Evolutionary conservation across 345 rosid species (phyloP), one percentile per base, ranked within the genome.

Genomic region (Boechera stricta): DNA sequence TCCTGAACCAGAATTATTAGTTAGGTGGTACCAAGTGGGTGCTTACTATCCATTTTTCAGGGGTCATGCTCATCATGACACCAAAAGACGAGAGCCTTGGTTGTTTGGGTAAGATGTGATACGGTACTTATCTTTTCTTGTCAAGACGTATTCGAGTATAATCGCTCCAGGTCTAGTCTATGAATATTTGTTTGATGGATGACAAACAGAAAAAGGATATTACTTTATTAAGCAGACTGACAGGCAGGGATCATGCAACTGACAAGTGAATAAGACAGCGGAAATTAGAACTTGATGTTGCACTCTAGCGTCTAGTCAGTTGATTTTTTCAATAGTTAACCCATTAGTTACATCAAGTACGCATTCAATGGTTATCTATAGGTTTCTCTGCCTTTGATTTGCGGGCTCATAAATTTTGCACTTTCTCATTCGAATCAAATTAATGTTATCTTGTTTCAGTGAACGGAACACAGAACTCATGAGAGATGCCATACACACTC

Each of bases 11-110:
- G 93, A 93, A 84, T 80, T 96, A 64, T 79, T 96, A 56, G 94
- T 96, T 73, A 96, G 98, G 64, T 96, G 99, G 99, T 96, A 93
- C 81, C 99, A 96, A 76, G 87, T 96, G 49, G 99, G 98, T 86
- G 98, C 99, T 61, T 96, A 84, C 79, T 96, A 93, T 79, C 99
- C 99, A 68, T 96, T 96, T 86, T 96, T 96, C 80, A 88, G 99
- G 83, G 99, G 79, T 4, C 99, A 96, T 84, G 96, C 99, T 56
- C 99, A 96, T 84, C 98, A 89, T 62, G 99, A 96, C 82, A 93
- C 98, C 11, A 96, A 86, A 83, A 83, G 99, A 83, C 90, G 99
- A 57, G 99, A 96, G 69, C 99, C 99, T 78, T 96, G 98, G 98
- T 76, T 91, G 72, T 92, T 93, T 69, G 99, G 99, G 99, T 96